phyloP scores from a whole-genome alignment of 306 rosid genomes.

The Bauhinia variegata region DNA sequence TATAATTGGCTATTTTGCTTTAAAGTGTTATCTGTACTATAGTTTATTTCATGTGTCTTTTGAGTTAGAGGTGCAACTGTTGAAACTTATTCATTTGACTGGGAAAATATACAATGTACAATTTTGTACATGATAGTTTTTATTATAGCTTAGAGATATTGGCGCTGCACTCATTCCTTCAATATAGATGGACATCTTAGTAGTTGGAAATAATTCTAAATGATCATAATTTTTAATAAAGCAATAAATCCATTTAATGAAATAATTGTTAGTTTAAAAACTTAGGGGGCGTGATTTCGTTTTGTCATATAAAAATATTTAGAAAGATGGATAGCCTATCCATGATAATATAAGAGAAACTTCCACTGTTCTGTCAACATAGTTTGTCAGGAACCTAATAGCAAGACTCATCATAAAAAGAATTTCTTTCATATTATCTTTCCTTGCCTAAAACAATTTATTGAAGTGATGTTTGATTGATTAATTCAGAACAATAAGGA shows the following conservation, averaged over 20 bases:
- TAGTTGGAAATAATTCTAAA: neutral
- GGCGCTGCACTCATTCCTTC: neutral
- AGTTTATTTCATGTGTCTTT: slow-evolving; percentile 7
- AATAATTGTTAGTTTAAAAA: neutral
- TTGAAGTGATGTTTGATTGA: too few species aligned
- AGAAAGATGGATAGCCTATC: neutral
- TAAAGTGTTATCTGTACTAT: neutral
- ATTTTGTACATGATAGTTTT: neutral
- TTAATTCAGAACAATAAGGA: too few species aligned
- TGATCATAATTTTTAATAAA: neutral
- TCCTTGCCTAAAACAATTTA: too few species aligned
- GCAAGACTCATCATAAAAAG: neutral
- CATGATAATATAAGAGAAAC: neutral
- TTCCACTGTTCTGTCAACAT: neutral
- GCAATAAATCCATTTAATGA: neutral
- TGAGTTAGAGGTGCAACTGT: slow-evolving; percentile 17
- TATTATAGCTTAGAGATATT: neutral
- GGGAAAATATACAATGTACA: neutral
- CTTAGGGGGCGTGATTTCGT: neutral
- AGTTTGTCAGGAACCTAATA: neutral
- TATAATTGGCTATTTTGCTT: neutral
- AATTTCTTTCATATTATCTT: neutral
- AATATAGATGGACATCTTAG: neutral
- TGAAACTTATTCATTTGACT: slow-evolving; percentile 15
- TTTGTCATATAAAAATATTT: neutral